phyloP scores from a whole-genome alignment of 805 yeast species.

The Komagataella phaffii region DNA sequence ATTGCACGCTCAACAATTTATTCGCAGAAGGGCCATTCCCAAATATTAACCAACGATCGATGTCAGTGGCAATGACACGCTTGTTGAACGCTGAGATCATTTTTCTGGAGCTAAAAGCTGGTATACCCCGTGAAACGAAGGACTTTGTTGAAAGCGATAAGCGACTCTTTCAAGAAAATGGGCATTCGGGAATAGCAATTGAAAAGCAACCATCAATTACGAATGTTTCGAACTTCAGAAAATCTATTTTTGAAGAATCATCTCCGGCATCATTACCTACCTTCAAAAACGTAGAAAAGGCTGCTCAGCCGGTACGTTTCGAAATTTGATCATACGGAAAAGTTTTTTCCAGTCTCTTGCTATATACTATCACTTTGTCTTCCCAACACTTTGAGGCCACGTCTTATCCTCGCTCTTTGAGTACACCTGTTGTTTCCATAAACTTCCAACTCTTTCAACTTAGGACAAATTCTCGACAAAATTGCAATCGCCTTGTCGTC shows the following conservation, averaged over 20 bases:
- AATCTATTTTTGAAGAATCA: constrained; percentile 7
- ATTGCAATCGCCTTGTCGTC: constrained; percentile 56
- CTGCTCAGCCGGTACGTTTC: constrained; percentile 24
- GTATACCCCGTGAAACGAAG: not conserved
- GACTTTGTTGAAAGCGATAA: constrained; percentile 16
- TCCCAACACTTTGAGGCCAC: constrained; percentile 54
- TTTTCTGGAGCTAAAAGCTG: not conserved
- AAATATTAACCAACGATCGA: constrained; percentile 8
- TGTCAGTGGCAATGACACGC: not conserved
- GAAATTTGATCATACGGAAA: not conserved
- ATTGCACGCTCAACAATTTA: constrained; percentile 19
- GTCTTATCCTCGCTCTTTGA: constrained; percentile 32
- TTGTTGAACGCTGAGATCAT: not conserved
- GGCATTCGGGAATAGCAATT: constrained; percentile 20
- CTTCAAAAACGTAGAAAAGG: constrained; percentile 54
- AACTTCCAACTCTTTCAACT: constrained; percentile 57
- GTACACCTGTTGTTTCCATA: constrained; percentile 70
- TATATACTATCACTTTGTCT: constrained; percentile 54
- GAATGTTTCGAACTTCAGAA: constrained; percentile 20
- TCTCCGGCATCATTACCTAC: constrained; percentile 31
- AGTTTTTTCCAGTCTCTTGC: not conserved
- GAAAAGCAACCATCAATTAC: constrained; percentile 29
- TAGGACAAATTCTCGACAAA: constrained; percentile 45
- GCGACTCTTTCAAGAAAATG: constrained; percentile 16
- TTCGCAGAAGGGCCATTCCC: constrained; percentile 8